Evolutionary conservation across 805 yeast species (phyloP).

Genomic region (Hanseniaspora valbyensis): DNA sequence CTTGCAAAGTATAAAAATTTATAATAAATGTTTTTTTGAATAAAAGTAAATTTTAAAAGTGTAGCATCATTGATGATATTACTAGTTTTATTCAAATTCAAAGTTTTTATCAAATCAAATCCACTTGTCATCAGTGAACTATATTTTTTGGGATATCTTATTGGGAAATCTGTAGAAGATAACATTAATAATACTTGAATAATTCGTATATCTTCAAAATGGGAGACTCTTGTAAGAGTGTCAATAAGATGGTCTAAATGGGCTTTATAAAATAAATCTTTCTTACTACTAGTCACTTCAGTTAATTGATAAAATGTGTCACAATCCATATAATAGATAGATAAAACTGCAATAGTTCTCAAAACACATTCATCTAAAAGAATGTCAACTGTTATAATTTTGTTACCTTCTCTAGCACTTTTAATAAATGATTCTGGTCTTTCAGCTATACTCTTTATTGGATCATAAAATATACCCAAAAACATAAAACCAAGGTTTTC

Average conservation of each 20-base stretch:
- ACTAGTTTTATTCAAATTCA: slow-evolving; percentile 22
- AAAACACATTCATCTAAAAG: slow-evolving; percentile 24
- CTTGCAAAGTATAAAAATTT: slow-evolving; percentile 6
- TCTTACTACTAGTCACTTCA: slow-evolving; percentile 18
- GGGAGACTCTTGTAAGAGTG: slow-evolving; percentile 19
- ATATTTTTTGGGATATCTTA: slow-evolving; percentile 16
- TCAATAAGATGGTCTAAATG: slow-evolving; percentile 20
- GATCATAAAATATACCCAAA: slow-evolving; percentile 27
- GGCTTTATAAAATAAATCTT: slow-evolving; percentile 15
- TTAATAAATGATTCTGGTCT: slow-evolving; percentile 25
- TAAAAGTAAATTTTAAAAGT: slow-evolving; percentile 4
- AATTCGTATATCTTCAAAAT: slow-evolving; percentile 24
- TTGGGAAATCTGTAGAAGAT: slow-evolving; percentile 22
- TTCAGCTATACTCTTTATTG: slow-evolving; percentile 25
- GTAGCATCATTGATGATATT: slow-evolving; percentile 15
- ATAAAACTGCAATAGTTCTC: slow-evolving; percentile 25
- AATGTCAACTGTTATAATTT: slow-evolving; percentile 20
- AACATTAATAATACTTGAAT: slow-evolving; percentile 24
- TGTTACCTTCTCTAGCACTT: slow-evolving; percentile 22
- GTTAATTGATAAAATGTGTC: slow-evolving; percentile 15
- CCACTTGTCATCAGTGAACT: slow-evolving; percentile 22
- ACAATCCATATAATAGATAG: slow-evolving; percentile 25
- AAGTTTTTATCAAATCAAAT: slow-evolving; percentile 23
- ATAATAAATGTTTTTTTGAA: slow-evolving; percentile 11
- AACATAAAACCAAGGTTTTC: slow-evolving; percentile 27